Percentiles rank a stretch among this genome's conserved stretches.
phyloP scores from a whole-genome alignment of 257 asterid species.

The Nicotiana tomentosiformis region DNA sequence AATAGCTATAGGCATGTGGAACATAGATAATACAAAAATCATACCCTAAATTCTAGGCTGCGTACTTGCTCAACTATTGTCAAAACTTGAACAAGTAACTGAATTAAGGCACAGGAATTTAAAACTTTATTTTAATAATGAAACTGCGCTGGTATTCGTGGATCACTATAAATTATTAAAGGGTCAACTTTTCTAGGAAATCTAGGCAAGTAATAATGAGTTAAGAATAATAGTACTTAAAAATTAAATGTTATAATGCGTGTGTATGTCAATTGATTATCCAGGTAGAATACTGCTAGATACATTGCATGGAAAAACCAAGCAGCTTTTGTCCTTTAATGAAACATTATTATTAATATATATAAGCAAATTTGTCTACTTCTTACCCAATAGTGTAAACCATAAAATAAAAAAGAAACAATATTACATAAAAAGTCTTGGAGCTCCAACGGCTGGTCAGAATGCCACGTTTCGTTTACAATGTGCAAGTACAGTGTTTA shows the following conservation, averaged over 20 bases:
- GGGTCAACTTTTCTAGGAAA: conserved; percentile 19
- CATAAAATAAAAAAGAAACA: too few species aligned
- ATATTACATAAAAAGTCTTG: neutral
- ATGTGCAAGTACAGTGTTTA: too few species aligned
- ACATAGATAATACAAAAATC: neutral
- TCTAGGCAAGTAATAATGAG: neutral
- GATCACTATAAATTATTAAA: conserved; percentile 3
- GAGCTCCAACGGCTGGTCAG: too few species aligned
- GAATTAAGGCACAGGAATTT: neutral
- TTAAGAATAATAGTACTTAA: neutral
- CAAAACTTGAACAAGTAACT: neutral
- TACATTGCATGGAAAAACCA: neutral
- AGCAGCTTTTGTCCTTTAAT: conserved; percentile 13
- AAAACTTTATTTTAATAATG: neutral
- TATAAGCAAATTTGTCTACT: conserved; percentile 2
- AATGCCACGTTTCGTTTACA: too few species aligned
- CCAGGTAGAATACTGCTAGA: neutral
- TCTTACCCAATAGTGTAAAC: neutral
- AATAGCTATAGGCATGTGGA: neutral
- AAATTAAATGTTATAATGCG: neutral
- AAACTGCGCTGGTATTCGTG: neutral
- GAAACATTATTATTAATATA: neutral
- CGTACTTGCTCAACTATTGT: neutral
- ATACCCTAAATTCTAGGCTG: conserved; percentile 1
- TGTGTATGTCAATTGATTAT: neutral